Percentiles rank a stretch among this genome's conserved stretches.
These are phyloP conservation scores for Polyporus tsugae DNA, from an alignment of 1,284 basidiomycete species.

Conservation along the genomic window DNA sequence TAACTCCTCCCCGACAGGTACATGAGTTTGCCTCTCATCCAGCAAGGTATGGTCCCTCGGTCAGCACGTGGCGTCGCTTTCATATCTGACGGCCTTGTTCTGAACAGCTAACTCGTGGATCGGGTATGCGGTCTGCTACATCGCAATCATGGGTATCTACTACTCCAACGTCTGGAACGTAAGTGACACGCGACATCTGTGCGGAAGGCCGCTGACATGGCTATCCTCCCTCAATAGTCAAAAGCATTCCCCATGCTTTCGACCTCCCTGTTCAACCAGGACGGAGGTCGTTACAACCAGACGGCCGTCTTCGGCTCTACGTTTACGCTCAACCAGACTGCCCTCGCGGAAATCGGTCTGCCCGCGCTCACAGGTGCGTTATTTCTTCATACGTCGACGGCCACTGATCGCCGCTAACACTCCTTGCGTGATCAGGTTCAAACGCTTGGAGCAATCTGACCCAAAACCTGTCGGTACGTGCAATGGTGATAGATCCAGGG, in stretches of 20 bases:
- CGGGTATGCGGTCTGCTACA: conserved; percentile 61
- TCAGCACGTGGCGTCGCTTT: background rate
- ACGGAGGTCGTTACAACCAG: conserved; percentile 66
- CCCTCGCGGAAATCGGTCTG: conserved; percentile 60
- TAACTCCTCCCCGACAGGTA: conserved; percentile 38
- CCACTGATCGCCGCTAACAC: background rate
- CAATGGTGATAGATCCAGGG: too few species aligned
- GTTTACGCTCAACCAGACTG: conserved; percentile 62
- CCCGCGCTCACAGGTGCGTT: conserved; percentile 46
- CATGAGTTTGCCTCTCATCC: conserved; percentile 59
- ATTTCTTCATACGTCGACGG: background rate
- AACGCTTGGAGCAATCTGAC: conserved; percentile 66
- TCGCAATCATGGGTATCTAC: conserved; percentile 62
- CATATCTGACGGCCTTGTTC: conserved; percentile 10
- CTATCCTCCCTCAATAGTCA: conserved; percentile 45
- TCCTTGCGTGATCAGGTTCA: conserved; percentile 49
- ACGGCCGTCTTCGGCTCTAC: conserved; percentile 58
- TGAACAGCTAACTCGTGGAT: conserved; percentile 62
- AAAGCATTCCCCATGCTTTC: conserved; percentile 68
- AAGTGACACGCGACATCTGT: conserved; percentile 32
- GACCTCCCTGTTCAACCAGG: conserved; percentile 63
- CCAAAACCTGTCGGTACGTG: conserved; percentile 56
- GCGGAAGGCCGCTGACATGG: background rate
- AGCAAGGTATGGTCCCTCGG: conserved; percentile 54
- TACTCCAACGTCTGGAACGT: conserved; percentile 69